These are phyloP conservation scores for Psilocybe cyanescens DNA, from an alignment of 768 basidiomycete genomes.

Conservation along the genomic window DNA sequence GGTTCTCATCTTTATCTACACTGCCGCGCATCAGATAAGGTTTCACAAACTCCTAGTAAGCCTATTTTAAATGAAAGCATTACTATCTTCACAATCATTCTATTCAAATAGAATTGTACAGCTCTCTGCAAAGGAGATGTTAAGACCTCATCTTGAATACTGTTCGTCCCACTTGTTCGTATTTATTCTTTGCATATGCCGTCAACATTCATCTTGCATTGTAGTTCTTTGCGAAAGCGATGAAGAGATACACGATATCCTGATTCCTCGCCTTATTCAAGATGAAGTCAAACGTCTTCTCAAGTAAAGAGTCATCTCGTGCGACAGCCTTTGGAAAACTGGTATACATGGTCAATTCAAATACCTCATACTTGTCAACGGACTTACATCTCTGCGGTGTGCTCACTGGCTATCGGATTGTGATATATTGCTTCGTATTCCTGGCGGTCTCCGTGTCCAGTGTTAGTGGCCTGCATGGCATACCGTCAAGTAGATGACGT, in stretches of 20 bases:
- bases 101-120: too few relatives aligned
- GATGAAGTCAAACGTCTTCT: slow-evolving; percentile 70
- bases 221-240: slow-evolving; percentile 60
- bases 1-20: too few relatives aligned
- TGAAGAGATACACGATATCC: slow-evolving; percentile 68
- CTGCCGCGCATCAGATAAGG: too few relatives aligned
- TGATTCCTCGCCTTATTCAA: slow-evolving; percentile 55
- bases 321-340: slow-evolving; percentile 71
- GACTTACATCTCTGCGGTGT: slow-evolving; percentile 59
- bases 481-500: slow-evolving; percentile 56
- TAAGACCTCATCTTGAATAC: too few relatives aligned
- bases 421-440: slow-evolving; percentile 82
- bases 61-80: too few relatives aligned
- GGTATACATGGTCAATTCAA: slow-evolving; percentile 12
- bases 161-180: slow-evolving; percentile 50
- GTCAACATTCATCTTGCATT: slow-evolving; percentile 55
- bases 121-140: too few relatives aligned
- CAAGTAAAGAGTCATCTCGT: slow-evolving; percentile 55
- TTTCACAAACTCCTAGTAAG: too few relatives aligned
- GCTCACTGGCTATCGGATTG: slow-evolving; percentile 75
- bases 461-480: slow-evolving; percentile 59
- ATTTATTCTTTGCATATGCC: slow-evolving; percentile 72
- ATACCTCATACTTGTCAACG: neutral
- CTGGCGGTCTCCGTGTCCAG: slow-evolving; percentile 59
- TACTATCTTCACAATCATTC: too few relatives aligned